Evolutionary conservation across 306 rosid species (phyloP).

Genomic region (Psophocarpus tetragonolobus): DNA sequence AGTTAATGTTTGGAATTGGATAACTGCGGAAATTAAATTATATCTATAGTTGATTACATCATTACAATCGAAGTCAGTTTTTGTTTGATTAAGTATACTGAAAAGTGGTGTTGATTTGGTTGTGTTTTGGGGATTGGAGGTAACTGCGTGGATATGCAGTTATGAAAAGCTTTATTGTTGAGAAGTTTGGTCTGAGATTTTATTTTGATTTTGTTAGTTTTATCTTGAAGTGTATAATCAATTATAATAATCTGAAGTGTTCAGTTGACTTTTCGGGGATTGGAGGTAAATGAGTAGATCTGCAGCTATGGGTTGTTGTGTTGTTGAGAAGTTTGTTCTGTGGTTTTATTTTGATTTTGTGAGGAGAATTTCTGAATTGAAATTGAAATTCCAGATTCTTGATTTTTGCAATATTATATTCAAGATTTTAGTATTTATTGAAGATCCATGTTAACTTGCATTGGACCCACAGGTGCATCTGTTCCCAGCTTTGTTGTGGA

Average conservation of each 20-base stretch:
- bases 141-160: neutral
- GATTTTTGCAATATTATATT: neutral
- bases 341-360: neutral
- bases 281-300: neutral
- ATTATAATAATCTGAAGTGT: no score
- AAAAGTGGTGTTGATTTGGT: neutral
- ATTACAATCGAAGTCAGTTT: no score
- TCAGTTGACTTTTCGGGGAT: neutral
- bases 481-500: conserved; percentile 18
- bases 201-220: no score
- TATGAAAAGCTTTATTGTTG: neutral
- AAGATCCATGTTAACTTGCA: conserved; percentile 23
- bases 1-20: no score
- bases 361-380: neutral
- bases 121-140: neutral
- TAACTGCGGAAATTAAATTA: no score
- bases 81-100: no score
- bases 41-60: no score
- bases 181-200: neutral
- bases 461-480: conserved; percentile 40
- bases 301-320: neutral
- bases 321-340: neutral
- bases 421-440: neutral
- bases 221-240: no score
- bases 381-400: neutral